phyloP scores from a whole-genome alignment of 257 asterid species.

The Parsonsia alboflavescens region DNA sequence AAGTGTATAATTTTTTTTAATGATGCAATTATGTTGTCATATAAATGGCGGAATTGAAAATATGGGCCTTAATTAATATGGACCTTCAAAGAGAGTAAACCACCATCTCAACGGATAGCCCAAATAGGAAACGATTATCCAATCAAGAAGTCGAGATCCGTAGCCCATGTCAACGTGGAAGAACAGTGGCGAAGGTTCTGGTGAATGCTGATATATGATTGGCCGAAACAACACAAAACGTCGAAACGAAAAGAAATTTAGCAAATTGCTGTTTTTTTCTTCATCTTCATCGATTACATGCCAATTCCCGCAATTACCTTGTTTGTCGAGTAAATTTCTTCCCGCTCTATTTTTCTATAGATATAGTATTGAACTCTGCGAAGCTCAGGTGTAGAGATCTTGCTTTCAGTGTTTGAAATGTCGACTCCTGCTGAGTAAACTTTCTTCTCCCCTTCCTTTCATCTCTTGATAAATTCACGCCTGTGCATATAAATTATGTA shows the following conservation, averaged over 20 bases:
- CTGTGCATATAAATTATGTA: too few relatives aligned
- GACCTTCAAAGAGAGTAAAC: background rate
- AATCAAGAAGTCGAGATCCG: background rate
- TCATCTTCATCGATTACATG: background rate
- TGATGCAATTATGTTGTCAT: too few relatives aligned
- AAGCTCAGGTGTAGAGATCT: conserved; percentile 1
- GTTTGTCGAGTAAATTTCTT: background rate
- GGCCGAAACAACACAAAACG: conserved; percentile 20
- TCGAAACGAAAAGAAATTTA: background rate
- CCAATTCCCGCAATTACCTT: background rate
- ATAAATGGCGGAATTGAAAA: too few relatives aligned
- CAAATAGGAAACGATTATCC: background rate
- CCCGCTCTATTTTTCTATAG: background rate
- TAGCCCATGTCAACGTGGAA: conserved; percentile 20
- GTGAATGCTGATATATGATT: conserved; percentile 10
- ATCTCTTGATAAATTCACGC: background rate
- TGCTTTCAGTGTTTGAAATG: conserved; percentile 40
- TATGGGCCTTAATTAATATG: too few relatives aligned
- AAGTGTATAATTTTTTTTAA: too few relatives aligned
- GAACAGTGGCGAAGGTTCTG: conserved; percentile 15
- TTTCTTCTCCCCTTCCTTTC: background rate
- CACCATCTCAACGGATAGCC: too few relatives aligned
- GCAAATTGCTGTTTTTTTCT: background rate
- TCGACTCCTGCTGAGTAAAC: conserved; percentile 93
- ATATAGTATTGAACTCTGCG: background rate